Conservation (phyloP, 352 stramenopile genomes). For the Phytophthora tentaculata region DNA sequence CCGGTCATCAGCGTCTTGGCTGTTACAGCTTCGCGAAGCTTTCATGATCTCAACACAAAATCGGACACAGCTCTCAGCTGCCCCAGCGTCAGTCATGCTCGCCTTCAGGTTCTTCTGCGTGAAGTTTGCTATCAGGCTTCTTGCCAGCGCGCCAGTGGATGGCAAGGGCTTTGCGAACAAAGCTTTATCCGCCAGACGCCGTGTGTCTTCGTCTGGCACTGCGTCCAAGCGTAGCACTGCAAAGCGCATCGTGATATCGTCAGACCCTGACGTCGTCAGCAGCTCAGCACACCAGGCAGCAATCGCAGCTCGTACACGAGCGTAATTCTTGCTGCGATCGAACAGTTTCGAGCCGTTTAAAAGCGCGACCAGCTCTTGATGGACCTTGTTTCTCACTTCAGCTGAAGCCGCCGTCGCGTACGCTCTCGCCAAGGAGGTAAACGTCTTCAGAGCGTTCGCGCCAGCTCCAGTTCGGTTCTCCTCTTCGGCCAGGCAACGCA, state of each 20-base stretch:
- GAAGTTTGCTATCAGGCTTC: slow-evolving; percentile 35
- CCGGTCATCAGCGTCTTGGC: slow-evolving; percentile 32
- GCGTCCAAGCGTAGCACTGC: slow-evolving; percentile 55
- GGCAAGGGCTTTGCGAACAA: slow-evolving; percentile 58
- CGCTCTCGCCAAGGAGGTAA: slow-evolving; percentile 53
- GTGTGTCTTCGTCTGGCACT: slow-evolving; percentile 52
- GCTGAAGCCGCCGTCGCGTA: slow-evolving; percentile 40
- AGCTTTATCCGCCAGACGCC: slow-evolving; percentile 40
- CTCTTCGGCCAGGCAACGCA: slow-evolving; percentile 67
- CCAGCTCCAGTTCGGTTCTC: slow-evolving; percentile 50
- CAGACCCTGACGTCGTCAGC: slow-evolving; percentile 20
- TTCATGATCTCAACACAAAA: slow-evolving; percentile 66
- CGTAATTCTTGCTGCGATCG: slow-evolving; percentile 62
- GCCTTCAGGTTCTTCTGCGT: slow-evolving; percentile 46
- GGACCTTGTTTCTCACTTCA: slow-evolving; percentile 47
- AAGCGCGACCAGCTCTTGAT: slow-evolving; percentile 57
- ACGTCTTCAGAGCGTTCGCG: slow-evolving; percentile 69
- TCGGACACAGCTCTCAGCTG: slow-evolving; percentile 53
- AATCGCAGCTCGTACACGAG: slow-evolving; percentile 63
- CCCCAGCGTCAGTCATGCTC: slow-evolving; percentile 39
- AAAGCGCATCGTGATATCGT: slow-evolving; percentile 61
- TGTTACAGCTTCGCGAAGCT: slow-evolving; percentile 5
- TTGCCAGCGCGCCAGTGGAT: slow-evolving; percentile 34
- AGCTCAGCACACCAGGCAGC: slow-evolving; percentile 66
- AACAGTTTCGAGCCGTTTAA: slow-evolving; percentile 68